Evolutionary conservation across 169 alveolate genomes (phyloP), one percentile per base, ranked within the genome.

Genomic region (Ichthyophthirius multifiliis): DNA sequence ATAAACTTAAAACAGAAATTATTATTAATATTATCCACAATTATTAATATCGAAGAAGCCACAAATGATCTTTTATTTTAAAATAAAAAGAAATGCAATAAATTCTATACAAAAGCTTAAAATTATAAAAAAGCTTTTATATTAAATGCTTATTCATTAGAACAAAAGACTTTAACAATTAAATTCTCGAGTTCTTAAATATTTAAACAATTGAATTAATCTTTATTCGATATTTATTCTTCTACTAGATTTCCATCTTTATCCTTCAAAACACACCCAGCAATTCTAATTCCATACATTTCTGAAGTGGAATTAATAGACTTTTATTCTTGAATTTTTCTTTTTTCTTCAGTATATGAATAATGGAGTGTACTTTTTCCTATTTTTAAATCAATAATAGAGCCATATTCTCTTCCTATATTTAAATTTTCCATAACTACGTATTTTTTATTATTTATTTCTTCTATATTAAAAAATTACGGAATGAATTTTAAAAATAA

Each of bases 361-460:
- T 39, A 27, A 27, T 55, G 71, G 31, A 55, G 71, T 20, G 71
- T 55, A 2, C 30, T 20, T 34, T 39, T 34, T 27, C 71, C 71
- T 55, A 55, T 27, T 55, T 55, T 55, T 27, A 55, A 55, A 55
- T 55, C 71, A 20, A 55, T 55, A 55, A 55, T 55, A 18, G 71
- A 55, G 5, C 71, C 71, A 6, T 55, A 27, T 0, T 34, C 23
- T 55, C 71, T 55, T 55, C 71, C 71, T 27, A 10, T 27, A 55
- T 55, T 55, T 5, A 55, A 55, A 16, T 55, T 55, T 27, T 55
- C 71, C 0, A 55, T 34, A 1, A 55, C 71, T 1, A 55, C 71
- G 31, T 55, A 55, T 7, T 55, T 39, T 2, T 27, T 55, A 7
- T 55, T 55, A 55, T 55, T 55, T 10, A 27, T 27, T 27, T 55